A percentile compares a stretch with the other conserved stretches of the same genome.
Conservation (phyloP, 805 yeast species). For the Hanseniaspora lindneri region DNA sequence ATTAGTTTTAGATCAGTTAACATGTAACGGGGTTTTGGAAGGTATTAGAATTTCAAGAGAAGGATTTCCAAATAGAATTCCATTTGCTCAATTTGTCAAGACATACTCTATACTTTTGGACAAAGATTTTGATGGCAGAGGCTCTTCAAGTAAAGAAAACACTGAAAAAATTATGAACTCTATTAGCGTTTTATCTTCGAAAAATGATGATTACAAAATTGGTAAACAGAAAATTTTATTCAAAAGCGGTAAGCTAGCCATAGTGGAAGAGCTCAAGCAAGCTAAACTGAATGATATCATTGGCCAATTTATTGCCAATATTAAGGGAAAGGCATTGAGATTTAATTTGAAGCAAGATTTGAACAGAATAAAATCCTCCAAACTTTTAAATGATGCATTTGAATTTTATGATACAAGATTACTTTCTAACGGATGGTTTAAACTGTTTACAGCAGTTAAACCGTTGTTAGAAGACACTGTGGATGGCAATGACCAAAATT, state of each 20-base stretch:
- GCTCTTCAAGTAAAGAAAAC: conserved; percentile 16
- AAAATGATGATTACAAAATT: conserved; percentile 44
- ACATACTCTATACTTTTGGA: conserved; percentile 62
- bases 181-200: background rate
- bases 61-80: conserved; percentile 88
- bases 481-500: background rate
- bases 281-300: conserved; percentile 43
- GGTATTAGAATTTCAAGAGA: conserved; percentile 95
- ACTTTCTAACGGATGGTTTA: conserved; percentile 65
- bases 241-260: conserved; percentile 91
- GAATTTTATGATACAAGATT: conserved; percentile 36
- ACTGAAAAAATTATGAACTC: conserved; percentile 1
- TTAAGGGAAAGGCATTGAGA: conserved; percentile 57
- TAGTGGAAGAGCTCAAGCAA: conserved; percentile 70
- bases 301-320: conserved; percentile 49
- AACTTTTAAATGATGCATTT: conserved; percentile 53
- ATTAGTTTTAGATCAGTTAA: conserved; percentile 72
- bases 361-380: conserved; percentile 57
- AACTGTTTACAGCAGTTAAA: conserved; percentile 53
- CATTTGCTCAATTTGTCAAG: conserved; percentile 64
- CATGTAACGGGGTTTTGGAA: conserved; percentile 96
- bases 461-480: conserved; percentile 46
- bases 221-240: conserved; percentile 91
- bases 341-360: conserved; percentile 36
- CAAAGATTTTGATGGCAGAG: conserved; percentile 28